Evolutionary conservation across 306 rosid species (phyloP).

Genomic region (Ochetophila trinervis): DNA sequence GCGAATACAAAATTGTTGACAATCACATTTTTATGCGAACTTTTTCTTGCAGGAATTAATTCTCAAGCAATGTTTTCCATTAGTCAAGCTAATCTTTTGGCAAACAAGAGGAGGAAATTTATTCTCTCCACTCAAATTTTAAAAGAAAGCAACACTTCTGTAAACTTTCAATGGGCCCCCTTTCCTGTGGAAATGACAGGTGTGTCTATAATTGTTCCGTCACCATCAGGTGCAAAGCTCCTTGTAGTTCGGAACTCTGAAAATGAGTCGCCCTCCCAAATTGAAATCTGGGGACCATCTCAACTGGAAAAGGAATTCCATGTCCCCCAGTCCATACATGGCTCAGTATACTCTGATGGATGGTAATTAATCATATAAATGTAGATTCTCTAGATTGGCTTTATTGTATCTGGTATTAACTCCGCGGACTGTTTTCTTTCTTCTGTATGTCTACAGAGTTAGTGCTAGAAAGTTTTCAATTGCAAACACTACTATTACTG

Average conservation of each 20-base stretch:
- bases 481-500: neutral
- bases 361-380: constrained; percentile 43
- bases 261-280: constrained; percentile 44
- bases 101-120: constrained; percentile 60
- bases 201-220: constrained; percentile 61
- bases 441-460: too few species aligned
- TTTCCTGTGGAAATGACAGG: constrained; percentile 77
- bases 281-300: constrained; percentile 74
- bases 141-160: constrained; percentile 37
- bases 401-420: neutral
- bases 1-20: constrained; percentile 8
- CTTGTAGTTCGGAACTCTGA: constrained; percentile 60
- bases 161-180: constrained; percentile 65
- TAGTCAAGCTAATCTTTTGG: constrained; percentile 57
- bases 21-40: neutral
- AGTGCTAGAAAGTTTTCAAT: too few species aligned
- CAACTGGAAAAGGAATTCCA: constrained; percentile 67
- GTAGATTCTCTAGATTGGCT: neutral
- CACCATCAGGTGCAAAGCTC: constrained; percentile 74
- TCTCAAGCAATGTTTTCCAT: constrained; percentile 60
- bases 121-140: constrained; percentile 46
- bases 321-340: constrained; percentile 72
- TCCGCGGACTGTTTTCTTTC: neutral
- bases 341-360: constrained; percentile 66
- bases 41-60: constrained; percentile 31